Base-by-base conservation (phyloP, 169 alveolate genomes). In the Plasmodium ovale region DNA sequence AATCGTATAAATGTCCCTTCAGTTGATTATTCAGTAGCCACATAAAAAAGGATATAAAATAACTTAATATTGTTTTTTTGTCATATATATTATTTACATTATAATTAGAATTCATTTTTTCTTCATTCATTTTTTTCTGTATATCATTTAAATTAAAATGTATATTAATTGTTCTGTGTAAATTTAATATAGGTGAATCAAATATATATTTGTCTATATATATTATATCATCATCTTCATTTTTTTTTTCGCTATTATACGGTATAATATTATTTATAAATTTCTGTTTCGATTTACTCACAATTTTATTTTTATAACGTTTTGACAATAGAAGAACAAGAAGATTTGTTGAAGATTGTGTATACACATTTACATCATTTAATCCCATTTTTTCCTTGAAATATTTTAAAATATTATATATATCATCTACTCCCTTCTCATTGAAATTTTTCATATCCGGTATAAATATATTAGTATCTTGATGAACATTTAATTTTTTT, bases 141-240 rank as follows among this genome's bases (percentile, higher is more conserved):
- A 77, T 77, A 60, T 77, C 88, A 14, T 49, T 31, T 5, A 77
- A 25, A 27, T 77, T 77, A 62, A 77, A 77, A 64, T 77, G 88
- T 27, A 62, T 47, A 39, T 77, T 62, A 44, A 77, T 77, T 60
- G 88, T 77, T 77, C 70, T 60, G 53, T 77, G 88, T 51, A 77
- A 67, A 60, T 77, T 77, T 35, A 77, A 37, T 62, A 77, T 77
- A 21, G 88, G 88, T n/a, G 88, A 77, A 67, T 77, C 88, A 77
- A 77, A 77, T 21, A 77, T 77, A 37, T 77, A 77, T 53, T 77
- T 77, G 31, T 77, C 88, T 44, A 77, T 77, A 62, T 77, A 77
- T 9, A 77, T 77, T 19, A 77, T 37, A 21, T 77, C 67, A 12
- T 59, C 64, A 51, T 42, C 51, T 25, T 7, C 35, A 37, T 6